phyloP scores from a whole-genome alignment of 1,284 basidiomycete genomes.

The Albatrellus sp. region DNA sequence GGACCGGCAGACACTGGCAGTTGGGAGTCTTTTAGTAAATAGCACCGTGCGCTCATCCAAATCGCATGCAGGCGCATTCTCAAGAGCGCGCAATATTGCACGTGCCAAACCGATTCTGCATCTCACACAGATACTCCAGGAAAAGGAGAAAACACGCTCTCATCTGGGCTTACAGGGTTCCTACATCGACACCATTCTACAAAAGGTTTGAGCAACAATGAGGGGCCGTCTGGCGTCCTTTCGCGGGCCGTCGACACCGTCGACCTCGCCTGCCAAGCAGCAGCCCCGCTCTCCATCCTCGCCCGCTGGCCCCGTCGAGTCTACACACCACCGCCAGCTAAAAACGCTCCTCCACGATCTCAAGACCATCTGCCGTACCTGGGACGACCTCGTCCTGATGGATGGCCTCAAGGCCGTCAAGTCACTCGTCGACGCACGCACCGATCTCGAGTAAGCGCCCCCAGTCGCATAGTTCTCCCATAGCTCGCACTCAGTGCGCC shows the following conservation, averaged over 20 bases:
- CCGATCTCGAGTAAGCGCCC: constrained; percentile 59
- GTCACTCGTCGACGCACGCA: constrained; percentile 56
- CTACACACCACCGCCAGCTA: constrained; percentile 63
- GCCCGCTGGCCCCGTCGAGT: constrained; percentile 43
- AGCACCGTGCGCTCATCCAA: too few species aligned
- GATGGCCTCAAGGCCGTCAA: constrained; percentile 60
- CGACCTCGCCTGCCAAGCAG: constrained; percentile 42
- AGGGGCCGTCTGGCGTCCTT: constrained; percentile 57
- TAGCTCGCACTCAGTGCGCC: neutral
- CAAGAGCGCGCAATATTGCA: too few species aligned
- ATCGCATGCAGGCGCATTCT: too few species aligned
- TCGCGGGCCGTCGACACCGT: constrained; percentile 62
- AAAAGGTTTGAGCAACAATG: constrained; percentile 5
- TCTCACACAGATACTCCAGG: too few species aligned
- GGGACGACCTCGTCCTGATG: constrained; percentile 66
- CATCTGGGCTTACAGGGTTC: too few species aligned
- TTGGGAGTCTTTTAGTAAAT: too few species aligned
- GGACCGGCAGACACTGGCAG: too few species aligned
- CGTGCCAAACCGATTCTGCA: too few species aligned
- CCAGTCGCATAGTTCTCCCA: neutral
- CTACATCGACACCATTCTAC: too few species aligned
- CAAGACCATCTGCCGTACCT: constrained; percentile 43
- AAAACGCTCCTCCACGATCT: constrained; percentile 52
- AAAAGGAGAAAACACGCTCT: too few species aligned
- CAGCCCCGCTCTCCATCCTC: constrained; percentile 30